These are phyloP conservation scores for Ambrosia hybrid DNA, from an alignment of 140 eudicot genomes.

Conservation along the genomic window DNA sequence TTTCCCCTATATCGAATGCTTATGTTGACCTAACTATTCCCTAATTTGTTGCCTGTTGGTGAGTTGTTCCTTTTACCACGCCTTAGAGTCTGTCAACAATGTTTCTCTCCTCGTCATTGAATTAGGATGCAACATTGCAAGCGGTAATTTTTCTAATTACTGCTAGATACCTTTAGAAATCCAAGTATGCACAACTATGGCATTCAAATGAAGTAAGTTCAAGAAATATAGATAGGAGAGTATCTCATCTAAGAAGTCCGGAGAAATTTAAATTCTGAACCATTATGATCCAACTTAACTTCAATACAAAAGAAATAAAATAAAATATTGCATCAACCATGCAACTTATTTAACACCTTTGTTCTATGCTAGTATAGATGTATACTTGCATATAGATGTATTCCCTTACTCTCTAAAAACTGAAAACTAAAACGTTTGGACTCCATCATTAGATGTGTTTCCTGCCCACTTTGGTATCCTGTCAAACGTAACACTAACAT, in stretches of 20 bases:
- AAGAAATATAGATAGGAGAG: neutral
- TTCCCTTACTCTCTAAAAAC: neutral
- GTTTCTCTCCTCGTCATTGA: too few species aligned
- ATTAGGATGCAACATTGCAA: too few species aligned
- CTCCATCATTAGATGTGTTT: neutral
- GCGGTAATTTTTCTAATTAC: too few species aligned
- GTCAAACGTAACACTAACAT: neutral
- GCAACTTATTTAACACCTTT: neutral
- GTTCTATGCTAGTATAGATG: conserved; percentile 11
- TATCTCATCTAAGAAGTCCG: neutral
- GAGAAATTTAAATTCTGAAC: neutral
- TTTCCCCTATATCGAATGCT: too few species aligned
- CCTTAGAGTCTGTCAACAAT: too few species aligned
- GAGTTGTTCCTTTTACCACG: too few species aligned
- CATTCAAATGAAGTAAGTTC: too few species aligned
- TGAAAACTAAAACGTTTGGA: conserved; percentile 1
- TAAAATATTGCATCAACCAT: neutral
- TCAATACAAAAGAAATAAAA: neutral
- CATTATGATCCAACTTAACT: neutral
- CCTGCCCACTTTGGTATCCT: conserved; percentile 13
- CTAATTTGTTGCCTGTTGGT: too few species aligned
- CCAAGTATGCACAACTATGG: too few species aligned
- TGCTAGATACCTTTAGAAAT: too few species aligned
- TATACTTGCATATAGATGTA: conserved; percentile 5
- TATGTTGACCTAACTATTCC: too few species aligned